Conservation (phyloP, 2,329 filamentous ascomycete genomes). For the Xylariomycetidae sp. region DNA sequence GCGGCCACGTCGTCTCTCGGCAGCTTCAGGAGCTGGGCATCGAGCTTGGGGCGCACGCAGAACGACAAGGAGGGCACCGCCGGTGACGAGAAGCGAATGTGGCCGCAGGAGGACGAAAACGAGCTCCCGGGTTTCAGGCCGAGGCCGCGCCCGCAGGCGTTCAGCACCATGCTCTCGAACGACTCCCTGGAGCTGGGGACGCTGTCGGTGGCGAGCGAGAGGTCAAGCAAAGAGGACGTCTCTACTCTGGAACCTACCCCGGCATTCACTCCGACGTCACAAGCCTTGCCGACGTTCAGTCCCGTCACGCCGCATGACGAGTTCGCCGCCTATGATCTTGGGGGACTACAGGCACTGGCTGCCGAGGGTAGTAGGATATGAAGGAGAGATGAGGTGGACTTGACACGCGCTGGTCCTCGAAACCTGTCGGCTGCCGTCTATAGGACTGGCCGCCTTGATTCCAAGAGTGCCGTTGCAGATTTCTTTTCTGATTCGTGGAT, state of each 20-base stretch:
- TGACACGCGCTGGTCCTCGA: neutral
- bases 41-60: constrained; percentile 10
- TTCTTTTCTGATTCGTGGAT: too few species aligned
- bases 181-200: too few species aligned
- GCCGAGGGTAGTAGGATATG: constrained; percentile 8
- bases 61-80: too few species aligned
- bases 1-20: constrained; percentile 10
- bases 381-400: neutral
- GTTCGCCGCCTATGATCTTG: constrained; percentile 18
- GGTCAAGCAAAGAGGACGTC: too few species aligned
- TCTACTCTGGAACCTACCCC: constrained; percentile 6
- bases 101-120: too few species aligned
- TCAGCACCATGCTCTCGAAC: too few species aligned
- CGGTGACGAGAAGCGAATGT: too few species aligned
- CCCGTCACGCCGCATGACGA: constrained; percentile 10
- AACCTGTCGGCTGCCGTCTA: too few species aligned
- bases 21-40: constrained; percentile 14
- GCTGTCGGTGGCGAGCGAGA: too few species aligned
- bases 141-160: constrained; percentile 7
- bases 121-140: too few species aligned
- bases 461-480: too few species aligned
- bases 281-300: constrained; percentile 12
- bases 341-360: constrained; percentile 18
- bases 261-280: constrained; percentile 8
- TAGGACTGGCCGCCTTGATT: too few species aligned